A percentile compares a stretch with the other conserved stretches of the same genome.
phyloP scores from a whole-genome alignment of 2,329 filamentous ascomycete species.

The Beauveria rudraprayagi region DNA sequence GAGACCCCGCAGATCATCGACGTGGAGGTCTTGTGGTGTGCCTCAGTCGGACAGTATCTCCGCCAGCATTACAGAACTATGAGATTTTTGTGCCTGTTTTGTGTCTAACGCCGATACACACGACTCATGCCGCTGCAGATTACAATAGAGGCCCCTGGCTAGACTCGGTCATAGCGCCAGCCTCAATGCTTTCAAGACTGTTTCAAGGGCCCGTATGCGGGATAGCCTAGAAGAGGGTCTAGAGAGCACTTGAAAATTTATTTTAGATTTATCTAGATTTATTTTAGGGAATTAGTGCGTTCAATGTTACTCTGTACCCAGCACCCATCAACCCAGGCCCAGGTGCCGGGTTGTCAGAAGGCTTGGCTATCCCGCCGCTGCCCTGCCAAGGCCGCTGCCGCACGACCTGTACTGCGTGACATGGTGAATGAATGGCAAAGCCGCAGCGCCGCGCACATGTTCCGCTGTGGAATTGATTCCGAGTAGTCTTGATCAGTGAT shows the following conservation, averaged over 20 bases:
- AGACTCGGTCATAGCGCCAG: not conserved
- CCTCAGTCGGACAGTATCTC: no score
- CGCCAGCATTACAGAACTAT: no score
- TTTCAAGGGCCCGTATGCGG: not conserved
- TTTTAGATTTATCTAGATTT: no score
- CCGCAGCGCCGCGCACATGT: not conserved
- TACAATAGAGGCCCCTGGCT: not conserved
- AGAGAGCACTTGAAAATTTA: no score
- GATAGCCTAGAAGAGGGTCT: no score
- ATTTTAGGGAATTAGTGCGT: no score
- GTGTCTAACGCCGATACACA: not conserved
- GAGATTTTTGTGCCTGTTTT: not conserved
- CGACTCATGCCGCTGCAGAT: not conserved
- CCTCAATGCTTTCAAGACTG: not conserved
- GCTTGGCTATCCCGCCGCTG: no score
- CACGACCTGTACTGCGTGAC: not conserved
- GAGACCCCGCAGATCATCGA: constrained; percentile 9
- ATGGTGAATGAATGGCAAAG: not conserved
- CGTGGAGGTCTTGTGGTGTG: not conserved
- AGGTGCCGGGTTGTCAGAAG: no score
- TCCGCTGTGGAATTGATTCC: not conserved
- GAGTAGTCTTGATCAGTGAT: not conserved
- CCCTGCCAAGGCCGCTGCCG: not conserved
- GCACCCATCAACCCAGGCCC: no score
- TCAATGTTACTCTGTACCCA: no score